A percentile compares a stretch with the other conserved stretches of the same genome.
Evolutionary conservation across 192 early-diverging fungal genomes (phyloP).

Genomic region (Thamnidium elegans): DNA sequence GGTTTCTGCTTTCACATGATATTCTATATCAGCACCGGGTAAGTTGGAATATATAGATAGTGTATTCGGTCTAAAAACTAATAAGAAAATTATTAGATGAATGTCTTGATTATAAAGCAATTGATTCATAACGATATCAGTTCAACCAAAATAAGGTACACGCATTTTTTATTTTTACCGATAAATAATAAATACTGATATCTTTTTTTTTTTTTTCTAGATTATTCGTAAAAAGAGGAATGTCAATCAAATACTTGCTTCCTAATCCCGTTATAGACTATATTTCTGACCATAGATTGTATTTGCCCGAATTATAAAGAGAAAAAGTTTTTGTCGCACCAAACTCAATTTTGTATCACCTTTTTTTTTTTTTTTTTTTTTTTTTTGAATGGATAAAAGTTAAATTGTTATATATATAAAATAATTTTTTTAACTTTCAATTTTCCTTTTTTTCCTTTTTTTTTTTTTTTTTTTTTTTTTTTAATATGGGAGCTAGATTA

Average conservation of each 20-base stretch:
- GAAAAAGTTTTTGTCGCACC: not conserved
- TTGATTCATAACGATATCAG: slow-evolving; percentile 97
- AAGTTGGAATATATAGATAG: slow-evolving; percentile 11
- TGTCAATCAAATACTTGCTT: slow-evolving; percentile 93
- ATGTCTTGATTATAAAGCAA: slow-evolving; percentile 93
- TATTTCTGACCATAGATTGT: slow-evolving; percentile 77
- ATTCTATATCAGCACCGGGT: slow-evolving; percentile 84
- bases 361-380: not conserved
- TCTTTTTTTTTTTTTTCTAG: slow-evolving; percentile 35
- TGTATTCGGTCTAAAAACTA: not conserved
- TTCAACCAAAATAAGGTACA: slow-evolving; percentile 91
- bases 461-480: slow-evolving; percentile 7
- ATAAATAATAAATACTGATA: slow-evolving; percentile 3
- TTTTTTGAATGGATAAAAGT: not conserved
- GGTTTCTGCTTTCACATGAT: slow-evolving; percentile 88
- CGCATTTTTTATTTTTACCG: not conserved
- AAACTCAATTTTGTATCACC: not conserved
- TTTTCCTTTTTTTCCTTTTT: not conserved
- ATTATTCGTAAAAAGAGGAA: slow-evolving; percentile 88
- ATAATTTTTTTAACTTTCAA: not conserved
- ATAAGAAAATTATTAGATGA: slow-evolving; percentile 50
- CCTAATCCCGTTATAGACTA: slow-evolving; percentile 92
- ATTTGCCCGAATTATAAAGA: slow-evolving; percentile 35
- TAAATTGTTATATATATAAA: not conserved
- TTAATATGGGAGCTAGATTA: slow-evolving; percentile 4